These are phyloP conservation scores for Imleria badia DNA, from an alignment of 768 basidiomycete genomes.

Conservation along the genomic window DNA sequence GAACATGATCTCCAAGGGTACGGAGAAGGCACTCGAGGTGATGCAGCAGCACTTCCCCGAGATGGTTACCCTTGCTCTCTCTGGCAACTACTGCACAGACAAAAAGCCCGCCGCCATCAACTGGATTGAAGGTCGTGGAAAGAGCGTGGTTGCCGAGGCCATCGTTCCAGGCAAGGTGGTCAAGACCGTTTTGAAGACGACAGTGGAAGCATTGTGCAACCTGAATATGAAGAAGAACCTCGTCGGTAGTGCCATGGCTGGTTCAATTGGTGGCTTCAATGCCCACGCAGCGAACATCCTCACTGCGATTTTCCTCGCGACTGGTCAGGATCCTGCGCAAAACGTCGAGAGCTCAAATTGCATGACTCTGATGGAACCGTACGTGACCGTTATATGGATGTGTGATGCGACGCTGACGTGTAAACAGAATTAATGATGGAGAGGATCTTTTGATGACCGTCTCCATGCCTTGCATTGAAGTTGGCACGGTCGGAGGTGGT, in stretches of 20 bases:
- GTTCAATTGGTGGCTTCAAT: constrained; percentile 96
- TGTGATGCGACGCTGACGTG: constrained; percentile 5
- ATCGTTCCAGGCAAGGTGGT: constrained; percentile 88
- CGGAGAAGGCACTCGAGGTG: constrained; percentile 87
- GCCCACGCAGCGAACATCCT: constrained; percentile 98
- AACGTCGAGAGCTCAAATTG: constrained; percentile 99
- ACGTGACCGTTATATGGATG: constrained; percentile 31
- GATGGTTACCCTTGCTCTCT: constrained; percentile 88
- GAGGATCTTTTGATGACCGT: constrained; percentile 90
- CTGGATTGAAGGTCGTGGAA: constrained; percentile 99
- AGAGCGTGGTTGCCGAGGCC: constrained; percentile 96
- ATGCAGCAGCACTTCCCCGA: constrained; percentile 81
- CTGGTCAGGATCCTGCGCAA: constrained; percentile 98
- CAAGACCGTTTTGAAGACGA: constrained; percentile 91
- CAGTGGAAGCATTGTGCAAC: constrained; percentile 83
- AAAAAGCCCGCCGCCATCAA: constrained; percentile 99
- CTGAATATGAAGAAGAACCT: constrained; percentile 97
- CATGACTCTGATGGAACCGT: constrained; percentile 99
- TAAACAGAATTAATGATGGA: constrained; percentile 74
- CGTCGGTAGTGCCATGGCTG: constrained; percentile 97
- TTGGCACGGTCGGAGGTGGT: constrained; percentile 96
- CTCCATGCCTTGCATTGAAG: constrained; percentile 99
- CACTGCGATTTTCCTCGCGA: constrained; percentile 93
- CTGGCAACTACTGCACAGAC: constrained; percentile 98
- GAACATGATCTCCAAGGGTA: constrained; percentile 99